Percentiles rank a stretch among this genome's conserved stretches.
phyloP scores from a whole-genome alignment of 345 rosid genomes.

The Limnanthes douglasii region DNA sequence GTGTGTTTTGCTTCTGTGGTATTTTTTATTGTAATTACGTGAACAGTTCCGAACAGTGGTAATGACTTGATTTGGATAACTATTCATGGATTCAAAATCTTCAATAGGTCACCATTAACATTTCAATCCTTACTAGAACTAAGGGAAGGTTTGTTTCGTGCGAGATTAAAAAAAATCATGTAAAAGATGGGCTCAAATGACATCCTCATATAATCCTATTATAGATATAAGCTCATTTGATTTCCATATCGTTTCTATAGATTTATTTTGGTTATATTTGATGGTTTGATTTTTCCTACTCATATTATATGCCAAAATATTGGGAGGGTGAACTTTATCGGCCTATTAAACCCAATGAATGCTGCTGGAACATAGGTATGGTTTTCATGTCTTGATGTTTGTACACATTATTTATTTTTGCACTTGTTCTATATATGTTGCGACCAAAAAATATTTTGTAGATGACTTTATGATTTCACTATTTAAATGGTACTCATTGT shows the following conservation, averaged over 20 bases:
- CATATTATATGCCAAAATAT: no score
- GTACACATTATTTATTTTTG: no score
- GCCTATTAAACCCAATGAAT: slow-evolving; percentile 63
- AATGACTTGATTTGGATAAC: slow-evolving; percentile 79
- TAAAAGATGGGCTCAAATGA: slow-evolving; percentile 79
- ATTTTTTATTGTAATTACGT: no score
- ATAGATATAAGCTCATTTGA: slow-evolving; percentile 44
- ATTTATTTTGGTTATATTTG: no score
- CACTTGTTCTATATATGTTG: no score
- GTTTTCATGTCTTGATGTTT: neutral
- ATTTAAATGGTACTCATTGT: no score
- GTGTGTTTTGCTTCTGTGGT: neutral
- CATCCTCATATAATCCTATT: slow-evolving; percentile 62
- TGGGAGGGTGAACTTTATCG: slow-evolving; percentile 60
- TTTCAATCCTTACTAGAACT: slow-evolving; percentile 72
- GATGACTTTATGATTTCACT: no score
- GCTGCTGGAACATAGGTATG: slow-evolving; percentile 91
- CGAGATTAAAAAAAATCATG: slow-evolving; percentile 72
- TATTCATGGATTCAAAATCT: slow-evolving; percentile 87
- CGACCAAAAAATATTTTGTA: no score
- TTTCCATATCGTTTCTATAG: neutral
- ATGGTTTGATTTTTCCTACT: no score
- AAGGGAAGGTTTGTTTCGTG: slow-evolving; percentile 52
- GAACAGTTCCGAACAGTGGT: slow-evolving; percentile 80
- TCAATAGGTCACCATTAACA: slow-evolving; percentile 55